Evolutionary conservation across 2,329 filamentous ascomycete genomes (phyloP).

Genomic region (Beauveria scarabaeidicola): DNA sequence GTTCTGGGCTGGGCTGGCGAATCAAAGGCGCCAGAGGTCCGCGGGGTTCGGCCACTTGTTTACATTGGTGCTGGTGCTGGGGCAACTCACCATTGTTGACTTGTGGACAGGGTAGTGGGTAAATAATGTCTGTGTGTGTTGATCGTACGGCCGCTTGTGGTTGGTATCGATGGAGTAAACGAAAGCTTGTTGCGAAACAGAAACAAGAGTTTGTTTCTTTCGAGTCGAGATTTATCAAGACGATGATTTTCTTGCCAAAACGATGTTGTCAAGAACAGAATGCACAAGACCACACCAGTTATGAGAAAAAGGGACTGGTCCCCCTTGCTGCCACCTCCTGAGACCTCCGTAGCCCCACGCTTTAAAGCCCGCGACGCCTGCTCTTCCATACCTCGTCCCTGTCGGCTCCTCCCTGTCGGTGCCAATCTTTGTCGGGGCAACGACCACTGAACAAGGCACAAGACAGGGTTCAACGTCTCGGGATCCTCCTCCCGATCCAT

Average conservation of each 20-base stretch:
- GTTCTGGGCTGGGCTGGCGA: slow-evolving; percentile 19
- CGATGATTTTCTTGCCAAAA: neutral
- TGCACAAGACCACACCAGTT: neutral
- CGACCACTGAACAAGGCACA: slow-evolving; percentile 13
- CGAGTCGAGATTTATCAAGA: neutral
- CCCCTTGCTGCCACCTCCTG: slow-evolving; percentile 7
- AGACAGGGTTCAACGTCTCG: slow-evolving; percentile 1
- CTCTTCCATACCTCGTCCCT: slow-evolving; percentile 3
- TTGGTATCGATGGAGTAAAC: neutral
- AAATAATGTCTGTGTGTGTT: slow-evolving; percentile 6
- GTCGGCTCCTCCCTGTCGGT: slow-evolving; percentile 13
- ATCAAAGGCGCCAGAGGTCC: slow-evolving; percentile 21
- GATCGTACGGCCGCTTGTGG: neutral
- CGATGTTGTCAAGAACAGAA: slow-evolving; percentile 10
- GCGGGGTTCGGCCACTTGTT: slow-evolving; percentile 24
- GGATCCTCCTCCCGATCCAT: neutral
- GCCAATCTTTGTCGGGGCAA: slow-evolving; percentile 28
- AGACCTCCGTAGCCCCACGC: slow-evolving; percentile 9
- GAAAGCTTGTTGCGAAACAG: neutral
- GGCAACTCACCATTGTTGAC: slow-evolving; percentile 31
- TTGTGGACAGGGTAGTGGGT: slow-evolving; percentile 11
- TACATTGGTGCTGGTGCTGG: slow-evolving; percentile 23
- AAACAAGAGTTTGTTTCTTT: neutral
- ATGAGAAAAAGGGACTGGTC: neutral
- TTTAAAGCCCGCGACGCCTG: neutral